Base-by-base conservation (phyloP, 768 basidiomycete genomes). In the Lenzites betulinus region DNA sequence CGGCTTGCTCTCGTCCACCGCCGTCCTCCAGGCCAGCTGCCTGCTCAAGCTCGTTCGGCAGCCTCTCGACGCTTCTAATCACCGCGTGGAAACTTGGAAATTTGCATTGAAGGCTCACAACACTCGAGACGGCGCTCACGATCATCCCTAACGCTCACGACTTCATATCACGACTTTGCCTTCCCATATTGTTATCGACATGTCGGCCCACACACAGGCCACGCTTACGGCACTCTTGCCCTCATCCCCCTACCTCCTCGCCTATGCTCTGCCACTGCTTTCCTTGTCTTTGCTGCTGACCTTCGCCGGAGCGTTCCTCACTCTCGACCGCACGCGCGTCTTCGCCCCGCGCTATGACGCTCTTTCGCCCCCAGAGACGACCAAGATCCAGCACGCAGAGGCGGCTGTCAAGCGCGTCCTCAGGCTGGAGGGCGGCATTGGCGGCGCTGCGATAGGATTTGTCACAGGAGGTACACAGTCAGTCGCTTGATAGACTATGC, bases 301-400 rank as follows among this genome's bases (percentile, higher is more conserved):
- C 7, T 86, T 88, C 67, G 76, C 85, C n/a, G 87, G 88, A n/a
- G 79, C 86, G 2, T 89, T 90, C 70, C 75, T 89, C 22, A 88
- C 82, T 18, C 79, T 90, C 50, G 87, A 89, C 68, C 84, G 89
- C 41, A 83, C 87, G 22, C 81, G 85, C 39, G 79, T 83, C 7
- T 88, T 90, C 66, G 74, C 81, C 0, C 78, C 83, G 36, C 71
- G 73, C 8, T 73, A 74, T 64, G 74, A 73, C 51, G 67, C 69
- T 20, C 30, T 66, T 11, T 63, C 58, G 65, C 72, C 54, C 74
- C 77, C 28, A 6, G 59, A 58, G 8, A 56, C 60, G 36, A 54
- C 52, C 58, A 65, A 47, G 51, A 33, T 59, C 53, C 60, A 58
- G 49, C 46, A 54, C 53, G 43, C 64, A 13, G 60, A 60, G 48